Percentiles rank a stretch among this genome's conserved stretches.
Conservation (phyloP, 2,329 filamentous ascomycete genomes). For the Periconia sp. region DNA sequence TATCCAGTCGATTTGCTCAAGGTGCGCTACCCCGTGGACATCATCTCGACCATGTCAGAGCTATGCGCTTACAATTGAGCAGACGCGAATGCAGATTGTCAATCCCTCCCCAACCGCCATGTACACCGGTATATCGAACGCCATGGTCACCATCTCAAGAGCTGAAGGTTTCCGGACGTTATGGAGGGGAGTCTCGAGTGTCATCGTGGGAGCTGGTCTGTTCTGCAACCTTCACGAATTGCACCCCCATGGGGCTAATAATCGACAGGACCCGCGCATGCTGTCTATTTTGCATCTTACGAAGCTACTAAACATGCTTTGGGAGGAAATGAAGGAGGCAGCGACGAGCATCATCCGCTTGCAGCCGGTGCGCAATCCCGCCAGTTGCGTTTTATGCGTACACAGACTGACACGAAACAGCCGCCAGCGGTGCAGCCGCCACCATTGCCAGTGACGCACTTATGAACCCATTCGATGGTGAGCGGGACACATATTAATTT, state of each 20-base stretch:
- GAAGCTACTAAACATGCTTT: slow-evolving; percentile 95
- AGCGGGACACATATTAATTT: slow-evolving; percentile 1
- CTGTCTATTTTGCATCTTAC: slow-evolving; percentile 97
- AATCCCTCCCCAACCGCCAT: slow-evolving; percentile 78
- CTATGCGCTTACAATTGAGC: slow-evolving; percentile 23
- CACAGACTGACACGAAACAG: slow-evolving; percentile 55
- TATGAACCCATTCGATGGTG: slow-evolving; percentile 99
- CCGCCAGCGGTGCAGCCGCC: slow-evolving; percentile 87
- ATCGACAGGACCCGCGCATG: slow-evolving; percentile 81
- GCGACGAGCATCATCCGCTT: slow-evolving; percentile 87
- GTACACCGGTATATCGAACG: slow-evolving; percentile 88
- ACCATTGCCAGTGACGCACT: slow-evolving; percentile 97
- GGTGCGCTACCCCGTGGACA: slow-evolving; percentile 55
- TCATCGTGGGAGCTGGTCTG: slow-evolving; percentile 87
- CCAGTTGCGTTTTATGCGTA: neutral
- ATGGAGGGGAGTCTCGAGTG: slow-evolving; percentile 96
- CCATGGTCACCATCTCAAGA: slow-evolving; percentile 87
- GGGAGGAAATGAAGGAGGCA: slow-evolving; percentile 84
- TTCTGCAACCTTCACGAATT: slow-evolving; percentile 5
- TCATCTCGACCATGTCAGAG: neutral
- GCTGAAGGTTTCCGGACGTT: slow-evolving; percentile 87
- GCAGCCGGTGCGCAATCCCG: slow-evolving; percentile 71
- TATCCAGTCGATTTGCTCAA: slow-evolving; percentile 98
- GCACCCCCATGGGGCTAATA: slow-evolving; percentile 22
- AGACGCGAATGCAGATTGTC: slow-evolving; percentile 98